phyloP scores from a whole-genome alignment of 2,329 filamentous ascomycete species.

The Spiromastix sp. region DNA sequence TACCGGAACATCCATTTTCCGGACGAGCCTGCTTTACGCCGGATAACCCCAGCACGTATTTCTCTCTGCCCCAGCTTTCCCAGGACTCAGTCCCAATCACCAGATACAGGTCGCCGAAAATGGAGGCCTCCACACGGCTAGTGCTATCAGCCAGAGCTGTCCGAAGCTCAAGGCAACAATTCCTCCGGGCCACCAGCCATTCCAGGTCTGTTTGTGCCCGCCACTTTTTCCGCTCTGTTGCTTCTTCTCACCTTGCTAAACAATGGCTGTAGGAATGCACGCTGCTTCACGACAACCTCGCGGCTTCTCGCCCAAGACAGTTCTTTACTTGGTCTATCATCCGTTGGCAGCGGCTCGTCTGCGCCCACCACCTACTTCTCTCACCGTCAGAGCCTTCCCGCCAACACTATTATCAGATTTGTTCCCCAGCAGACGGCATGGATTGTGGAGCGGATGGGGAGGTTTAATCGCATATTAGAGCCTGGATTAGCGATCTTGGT shows the following conservation, averaged over 20 bases:
- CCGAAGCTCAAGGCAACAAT: constrained; percentile 13
- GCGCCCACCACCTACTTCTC: constrained; percentile 64
- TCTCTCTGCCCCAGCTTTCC: no score
- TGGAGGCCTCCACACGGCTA: constrained; percentile 29
- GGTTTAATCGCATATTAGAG: constrained; percentile 86
- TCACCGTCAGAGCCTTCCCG: constrained; percentile 58
- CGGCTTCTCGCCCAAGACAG: constrained; percentile 21
- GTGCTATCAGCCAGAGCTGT: constrained; percentile 22
- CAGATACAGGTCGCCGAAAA: no score
- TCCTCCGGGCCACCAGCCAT: constrained; percentile 1
- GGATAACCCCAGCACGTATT: no score
- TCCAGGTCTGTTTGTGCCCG: not conserved
- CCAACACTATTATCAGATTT: constrained; percentile 91
- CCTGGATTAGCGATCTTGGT: constrained; percentile 82
- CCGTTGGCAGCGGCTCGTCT: constrained; percentile 20
- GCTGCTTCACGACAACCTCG: constrained; percentile 22
- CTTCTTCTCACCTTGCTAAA: constrained; percentile 21
- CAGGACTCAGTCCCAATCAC: no score
- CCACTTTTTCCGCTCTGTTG: constrained; percentile 14
- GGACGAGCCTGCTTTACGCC: no score
- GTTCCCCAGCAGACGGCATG: constrained; percentile 99
- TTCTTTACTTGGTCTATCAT: constrained; percentile 21
- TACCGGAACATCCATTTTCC: no score
- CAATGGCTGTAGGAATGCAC: constrained; percentile 14
- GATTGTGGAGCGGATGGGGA: constrained; percentile 99